phyloP scores from a whole-genome alignment of 257 asterid species.

The Knoxia roxburghii region DNA sequence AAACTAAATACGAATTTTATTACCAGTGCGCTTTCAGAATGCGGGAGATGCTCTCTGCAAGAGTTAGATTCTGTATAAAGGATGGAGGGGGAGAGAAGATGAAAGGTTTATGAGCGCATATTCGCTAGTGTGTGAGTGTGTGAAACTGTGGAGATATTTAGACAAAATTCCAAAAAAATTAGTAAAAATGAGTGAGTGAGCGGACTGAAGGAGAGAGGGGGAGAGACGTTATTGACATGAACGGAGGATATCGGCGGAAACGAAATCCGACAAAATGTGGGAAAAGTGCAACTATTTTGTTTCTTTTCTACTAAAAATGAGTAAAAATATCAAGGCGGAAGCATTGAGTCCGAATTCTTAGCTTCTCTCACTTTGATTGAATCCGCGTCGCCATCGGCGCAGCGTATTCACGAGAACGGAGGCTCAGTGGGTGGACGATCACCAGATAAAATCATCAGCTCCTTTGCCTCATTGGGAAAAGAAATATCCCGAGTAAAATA shows the following conservation, averaged over 20 bases:
- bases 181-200: background rate
- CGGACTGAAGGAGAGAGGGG: no score
- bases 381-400: no score
- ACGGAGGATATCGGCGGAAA: background rate
- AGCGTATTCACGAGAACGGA: no score
- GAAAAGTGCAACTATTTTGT: conserved; percentile 1
- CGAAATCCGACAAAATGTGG: background rate
- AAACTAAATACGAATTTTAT: background rate
- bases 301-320: no score
- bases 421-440: no score
- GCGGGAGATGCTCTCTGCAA: background rate
- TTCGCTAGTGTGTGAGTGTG: conserved; percentile 2
- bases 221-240: background rate
- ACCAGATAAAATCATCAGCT: no score
- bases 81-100: background rate
- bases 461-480: no score
- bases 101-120: background rate
- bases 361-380: no score
- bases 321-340: no score
- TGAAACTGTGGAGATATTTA: conserved; percentile 7
- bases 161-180: background rate
- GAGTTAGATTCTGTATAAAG: background rate
- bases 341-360: no score
- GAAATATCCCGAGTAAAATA: background rate
- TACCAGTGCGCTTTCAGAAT: background rate